These are phyloP conservation scores for Hebeloma cylindrosporum DNA, from an alignment of 768 basidiomycete genomes.

Conservation along the genomic window DNA sequence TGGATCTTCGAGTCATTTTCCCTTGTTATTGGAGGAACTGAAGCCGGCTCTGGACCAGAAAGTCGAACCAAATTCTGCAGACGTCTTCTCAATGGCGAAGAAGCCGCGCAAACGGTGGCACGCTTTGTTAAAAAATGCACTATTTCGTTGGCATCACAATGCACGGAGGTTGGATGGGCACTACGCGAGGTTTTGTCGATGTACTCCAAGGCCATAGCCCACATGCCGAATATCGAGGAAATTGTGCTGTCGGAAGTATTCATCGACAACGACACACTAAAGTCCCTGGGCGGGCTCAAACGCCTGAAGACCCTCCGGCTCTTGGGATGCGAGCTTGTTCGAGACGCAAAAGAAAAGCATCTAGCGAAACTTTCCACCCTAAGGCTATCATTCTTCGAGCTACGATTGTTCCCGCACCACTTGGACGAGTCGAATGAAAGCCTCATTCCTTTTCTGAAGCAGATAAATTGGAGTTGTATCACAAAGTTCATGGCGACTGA, in stretches of 20 bases:
- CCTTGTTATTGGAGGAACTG: slow-evolving; percentile 9
- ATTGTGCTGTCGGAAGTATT: slow-evolving; percentile 4
- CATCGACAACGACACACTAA: slow-evolving; percentile 16
- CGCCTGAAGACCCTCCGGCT: slow-evolving; percentile 9
- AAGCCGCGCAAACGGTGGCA: slow-evolving; percentile 4
- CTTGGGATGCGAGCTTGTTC: slow-evolving; percentile 1
- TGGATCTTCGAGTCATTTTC: slow-evolving; percentile 38
- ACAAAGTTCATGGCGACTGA: too few relatives aligned
- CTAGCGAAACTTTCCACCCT: too few relatives aligned
- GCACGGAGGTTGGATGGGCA: not conserved
- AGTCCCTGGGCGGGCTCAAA: slow-evolving; percentile 1
- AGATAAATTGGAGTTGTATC: too few relatives aligned
- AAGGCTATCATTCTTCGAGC: too few relatives aligned
- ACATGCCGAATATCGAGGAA: slow-evolving; percentile 16
- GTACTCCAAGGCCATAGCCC: slow-evolving; percentile 15
- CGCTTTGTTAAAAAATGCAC: slow-evolving; percentile 10
- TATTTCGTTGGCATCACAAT: not conserved
- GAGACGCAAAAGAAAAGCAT: too few relatives aligned
- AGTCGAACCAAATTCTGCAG: slow-evolving; percentile 3
- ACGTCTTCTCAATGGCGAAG: slow-evolving; percentile 6
- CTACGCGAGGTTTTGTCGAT: slow-evolving; percentile 7
- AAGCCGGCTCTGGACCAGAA: not conserved
- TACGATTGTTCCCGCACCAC: too few relatives aligned
- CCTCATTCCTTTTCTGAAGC: too few relatives aligned
- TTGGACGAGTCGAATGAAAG: too few relatives aligned